phyloP scores from a whole-genome alignment of 345 rosid genomes.

The Salix exigua region DNA sequence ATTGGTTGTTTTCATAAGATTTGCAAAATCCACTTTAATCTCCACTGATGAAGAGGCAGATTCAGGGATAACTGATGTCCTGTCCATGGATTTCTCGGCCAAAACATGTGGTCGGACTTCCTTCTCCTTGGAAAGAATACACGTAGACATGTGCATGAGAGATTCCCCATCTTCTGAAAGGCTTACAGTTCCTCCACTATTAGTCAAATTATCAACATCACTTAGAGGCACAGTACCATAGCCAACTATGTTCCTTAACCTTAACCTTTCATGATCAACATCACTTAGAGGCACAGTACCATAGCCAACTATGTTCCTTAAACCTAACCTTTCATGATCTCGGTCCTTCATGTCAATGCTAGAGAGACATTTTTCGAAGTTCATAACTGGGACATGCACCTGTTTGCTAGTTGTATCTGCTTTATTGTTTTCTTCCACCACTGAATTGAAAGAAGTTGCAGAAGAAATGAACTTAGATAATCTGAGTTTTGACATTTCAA shows the following conservation, averaged over 20 bases:
- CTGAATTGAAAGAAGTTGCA: constrained; percentile 26
- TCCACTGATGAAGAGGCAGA: constrained; percentile 19
- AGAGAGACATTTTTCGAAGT: constrained; percentile 38
- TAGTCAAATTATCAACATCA: constrained; percentile 18
- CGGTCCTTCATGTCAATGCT: constrained; percentile 23
- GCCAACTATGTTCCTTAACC: constrained; percentile 4
- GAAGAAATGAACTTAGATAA: constrained; percentile 36
- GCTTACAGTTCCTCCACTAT: constrained; percentile 14
- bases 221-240: constrained; percentile 19
- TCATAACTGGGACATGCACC: constrained; percentile 28
- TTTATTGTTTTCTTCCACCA: constrained; percentile 23
- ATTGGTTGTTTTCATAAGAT: constrained; percentile 17
- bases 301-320: constrained; percentile 12
- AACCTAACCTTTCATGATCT: constrained; percentile 1
- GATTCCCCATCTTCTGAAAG: constrained; percentile 17
- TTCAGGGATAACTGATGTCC: constrained; percentile 1
- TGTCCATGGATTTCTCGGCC: constrained; percentile 19
- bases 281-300: constrained; percentile 16
- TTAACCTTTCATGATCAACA: constrained; percentile 8
- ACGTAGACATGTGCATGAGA: constrained; percentile 10
- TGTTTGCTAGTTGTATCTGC: constrained; percentile 7
- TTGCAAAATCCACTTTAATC: constrained; percentile 14
- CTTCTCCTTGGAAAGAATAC: constrained; percentile 23
- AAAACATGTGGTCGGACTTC: constrained; percentile 22
- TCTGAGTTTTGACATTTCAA: constrained; percentile 45